Evolutionary conservation across 2,329 filamentous ascomycete genomes (phyloP).

Genomic region (Myriosclerotinia curreyana): DNA sequence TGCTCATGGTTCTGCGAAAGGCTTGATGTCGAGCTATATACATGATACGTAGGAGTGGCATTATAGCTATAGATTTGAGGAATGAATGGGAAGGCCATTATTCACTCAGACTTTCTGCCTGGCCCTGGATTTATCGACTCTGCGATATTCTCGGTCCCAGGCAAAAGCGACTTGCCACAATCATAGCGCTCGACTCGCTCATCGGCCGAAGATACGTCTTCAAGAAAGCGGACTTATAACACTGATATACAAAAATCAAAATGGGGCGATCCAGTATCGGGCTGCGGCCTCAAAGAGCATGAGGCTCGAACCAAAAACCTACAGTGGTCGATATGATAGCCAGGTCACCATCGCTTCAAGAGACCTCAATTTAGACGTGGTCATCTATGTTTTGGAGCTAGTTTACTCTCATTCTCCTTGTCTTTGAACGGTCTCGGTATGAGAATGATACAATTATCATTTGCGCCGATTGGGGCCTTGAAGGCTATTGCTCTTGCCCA

Average conservation of each 20-base stretch:
- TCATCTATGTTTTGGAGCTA: background rate
- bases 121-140: background rate
- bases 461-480: background rate
- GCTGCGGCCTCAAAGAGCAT: no score
- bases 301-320: background rate
- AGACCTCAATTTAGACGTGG: background rate
- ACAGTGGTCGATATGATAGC: background rate
- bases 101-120: background rate
- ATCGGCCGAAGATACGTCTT: background rate
- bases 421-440: background rate
- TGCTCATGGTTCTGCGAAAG: background rate
- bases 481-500: no score
- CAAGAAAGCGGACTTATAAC: background rate
- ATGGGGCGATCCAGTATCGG: background rate
- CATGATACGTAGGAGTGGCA: background rate
- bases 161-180: background rate
- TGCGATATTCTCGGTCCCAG: background rate
- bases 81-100: background rate
- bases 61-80: background rate
- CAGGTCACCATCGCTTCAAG: background rate
- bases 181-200: background rate
- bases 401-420: no score
- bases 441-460: background rate
- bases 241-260: background rate
- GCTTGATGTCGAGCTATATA: background rate